Evolutionary conservation across 805 yeast species (phyloP).

Genomic region (Millerozyma acaciae): DNA sequence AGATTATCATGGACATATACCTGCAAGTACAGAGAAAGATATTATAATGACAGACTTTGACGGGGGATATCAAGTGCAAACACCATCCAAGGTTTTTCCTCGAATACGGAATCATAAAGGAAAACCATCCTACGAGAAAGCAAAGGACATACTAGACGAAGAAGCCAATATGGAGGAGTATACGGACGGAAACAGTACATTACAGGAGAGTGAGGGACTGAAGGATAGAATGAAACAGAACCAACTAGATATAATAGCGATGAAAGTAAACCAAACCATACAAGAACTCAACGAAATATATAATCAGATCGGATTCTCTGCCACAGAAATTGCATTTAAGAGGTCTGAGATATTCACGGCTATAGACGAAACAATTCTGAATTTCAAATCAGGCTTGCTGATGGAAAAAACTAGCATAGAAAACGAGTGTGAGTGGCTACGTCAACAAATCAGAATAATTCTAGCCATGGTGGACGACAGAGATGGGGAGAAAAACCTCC

Average conservation of each 20-base stretch:
- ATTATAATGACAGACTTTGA: constrained; percentile 4
- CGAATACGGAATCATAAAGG: constrained; percentile 1
- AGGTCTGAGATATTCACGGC: constrained; percentile 47
- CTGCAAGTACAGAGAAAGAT: neutral
- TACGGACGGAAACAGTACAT: neutral
- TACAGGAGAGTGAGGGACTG: neutral
- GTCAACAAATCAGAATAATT: constrained; percentile 39
- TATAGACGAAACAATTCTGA: constrained; percentile 46
- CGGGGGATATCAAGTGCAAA: constrained; percentile 1
- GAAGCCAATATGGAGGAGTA: constrained; percentile 1
- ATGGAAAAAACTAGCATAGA: constrained; percentile 37
- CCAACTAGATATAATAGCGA: constrained; percentile 29
- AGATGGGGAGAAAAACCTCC: constrained; percentile 23
- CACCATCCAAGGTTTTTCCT: constrained; percentile 6
- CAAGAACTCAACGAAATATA: constrained; percentile 44
- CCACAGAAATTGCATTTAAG: constrained; percentile 45
- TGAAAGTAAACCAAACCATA: constrained; percentile 34
- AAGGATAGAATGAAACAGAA: constrained; percentile 4
- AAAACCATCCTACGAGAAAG: neutral
- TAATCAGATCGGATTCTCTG: constrained; percentile 52
- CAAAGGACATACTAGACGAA: constrained; percentile 8
- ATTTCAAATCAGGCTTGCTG: constrained; percentile 28
- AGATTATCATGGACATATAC: neutral
- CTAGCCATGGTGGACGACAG: constrained; percentile 37
- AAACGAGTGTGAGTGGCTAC: constrained; percentile 43